A percentile compares a stretch with the other conserved stretches of the same genome.
phyloP scores from a whole-genome alignment of 352 stramenopile species.

The Phytopythium montanum region DNA sequence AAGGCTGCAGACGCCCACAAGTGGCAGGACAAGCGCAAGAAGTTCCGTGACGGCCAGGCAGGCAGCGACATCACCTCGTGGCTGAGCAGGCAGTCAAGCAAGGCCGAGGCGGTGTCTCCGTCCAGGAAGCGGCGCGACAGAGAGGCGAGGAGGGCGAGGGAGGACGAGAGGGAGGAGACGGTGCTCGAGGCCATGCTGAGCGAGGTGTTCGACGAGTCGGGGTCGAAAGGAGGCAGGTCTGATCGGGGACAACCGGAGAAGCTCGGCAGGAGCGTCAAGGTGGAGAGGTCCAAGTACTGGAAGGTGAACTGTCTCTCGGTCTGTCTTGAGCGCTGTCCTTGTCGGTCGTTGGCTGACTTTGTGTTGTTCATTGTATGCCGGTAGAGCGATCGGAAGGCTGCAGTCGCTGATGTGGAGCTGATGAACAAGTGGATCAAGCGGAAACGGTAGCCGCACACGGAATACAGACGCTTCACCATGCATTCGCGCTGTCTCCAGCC shows the following conservation, averaged over 20 bases:
- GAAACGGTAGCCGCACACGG: not conserved
- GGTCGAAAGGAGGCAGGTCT: not conserved
- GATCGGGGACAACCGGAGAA: not conserved
- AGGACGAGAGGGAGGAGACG: not conserved
- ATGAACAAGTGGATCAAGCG: not conserved
- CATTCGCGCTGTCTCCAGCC: too few species aligned
- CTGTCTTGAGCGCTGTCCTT: not conserved
- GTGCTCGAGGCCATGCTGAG: not conserved
- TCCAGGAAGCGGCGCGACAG: not conserved
- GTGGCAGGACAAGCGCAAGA: constrained; percentile 16
- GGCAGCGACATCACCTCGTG: constrained; percentile 6
- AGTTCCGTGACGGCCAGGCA: constrained; percentile 15
- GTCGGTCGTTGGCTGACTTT: not conserved
- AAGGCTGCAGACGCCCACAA: constrained; percentile 7
- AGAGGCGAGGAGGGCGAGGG: not conserved
- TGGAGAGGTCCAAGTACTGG: not conserved
- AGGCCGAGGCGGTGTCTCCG: constrained; percentile 12
- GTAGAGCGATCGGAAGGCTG: not conserved
- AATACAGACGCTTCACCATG: not conserved
- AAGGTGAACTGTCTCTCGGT: too few species aligned
- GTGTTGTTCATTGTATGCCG: not conserved
- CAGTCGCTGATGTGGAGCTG: not conserved
- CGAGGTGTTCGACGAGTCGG: not conserved
- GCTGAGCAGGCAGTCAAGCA: constrained; percentile 12
- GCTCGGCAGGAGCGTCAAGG: not conserved